Evolutionary conservation across 1,139 yeast genomes (phyloP).

Genomic region (Diutina pseudorugosa): DNA sequence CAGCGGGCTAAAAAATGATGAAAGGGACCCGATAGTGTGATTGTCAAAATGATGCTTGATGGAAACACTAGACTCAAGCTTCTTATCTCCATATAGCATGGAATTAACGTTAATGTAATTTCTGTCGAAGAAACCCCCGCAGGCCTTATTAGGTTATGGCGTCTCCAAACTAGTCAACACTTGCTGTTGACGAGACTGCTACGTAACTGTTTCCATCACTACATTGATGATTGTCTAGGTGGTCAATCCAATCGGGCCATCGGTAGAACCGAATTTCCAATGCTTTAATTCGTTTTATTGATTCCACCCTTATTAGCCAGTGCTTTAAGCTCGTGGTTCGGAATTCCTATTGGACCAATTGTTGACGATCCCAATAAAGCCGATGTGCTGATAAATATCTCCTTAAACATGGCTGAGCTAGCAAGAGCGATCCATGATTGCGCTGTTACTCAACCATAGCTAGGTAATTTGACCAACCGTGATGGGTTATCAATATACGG

Average conservation of each 20-base stretch:
- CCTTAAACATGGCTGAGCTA: background rate
- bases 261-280: background rate
- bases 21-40: too few species aligned
- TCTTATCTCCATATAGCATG: slow-evolving; percentile 9
- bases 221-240: background rate
- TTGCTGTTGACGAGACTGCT: slow-evolving; percentile 8
- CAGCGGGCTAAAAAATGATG: too few species aligned
- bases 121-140: slow-evolving; percentile 6
- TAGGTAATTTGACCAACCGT: too few species aligned
- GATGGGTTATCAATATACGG: too few species aligned
- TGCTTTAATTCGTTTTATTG: background rate
- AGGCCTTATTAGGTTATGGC: slow-evolving; percentile 6
- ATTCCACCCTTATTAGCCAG: background rate
- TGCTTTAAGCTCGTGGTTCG: background rate
- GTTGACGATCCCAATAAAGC: background rate
- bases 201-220: background rate
- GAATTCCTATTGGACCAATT: background rate
- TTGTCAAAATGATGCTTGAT: too few species aligned
- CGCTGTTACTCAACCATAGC: too few species aligned
- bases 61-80: slow-evolving; percentile 9
- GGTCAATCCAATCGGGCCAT: background rate
- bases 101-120: slow-evolving; percentile 7
- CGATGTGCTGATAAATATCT: background rate
- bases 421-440: too few species aligned
- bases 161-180: slow-evolving; percentile 7